These are phyloP conservation scores for Cunninghamia lanceolata DNA, from an alignment of 75 land plant species.

Conservation along the genomic window DNA sequence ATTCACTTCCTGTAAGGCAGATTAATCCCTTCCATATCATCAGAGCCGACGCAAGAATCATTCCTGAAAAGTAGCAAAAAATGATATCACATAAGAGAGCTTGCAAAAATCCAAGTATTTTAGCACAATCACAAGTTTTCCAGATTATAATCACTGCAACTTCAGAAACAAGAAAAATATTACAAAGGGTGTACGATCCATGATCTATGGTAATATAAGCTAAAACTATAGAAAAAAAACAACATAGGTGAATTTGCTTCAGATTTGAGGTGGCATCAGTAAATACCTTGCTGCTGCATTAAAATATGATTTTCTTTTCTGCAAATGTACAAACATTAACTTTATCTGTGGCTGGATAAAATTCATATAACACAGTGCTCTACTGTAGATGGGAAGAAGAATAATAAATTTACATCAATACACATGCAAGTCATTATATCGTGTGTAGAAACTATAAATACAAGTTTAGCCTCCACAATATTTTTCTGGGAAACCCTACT, in stretches of 20 bases:
- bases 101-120: not conserved
- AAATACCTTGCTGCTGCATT: not conserved
- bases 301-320: not conserved
- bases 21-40: slow-evolving; percentile 85
- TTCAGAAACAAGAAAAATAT: too few relatives aligned
- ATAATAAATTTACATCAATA: not conserved
- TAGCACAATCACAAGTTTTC: not conserved
- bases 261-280: too few relatives aligned
- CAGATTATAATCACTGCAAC: too few relatives aligned
- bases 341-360: not conserved
- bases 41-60: slow-evolving; percentile 72
- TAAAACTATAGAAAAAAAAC: too few relatives aligned
- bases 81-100: not conserved
- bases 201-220: too few relatives aligned
- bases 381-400: not conserved
- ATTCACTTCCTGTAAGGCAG: slow-evolving; percentile 70
- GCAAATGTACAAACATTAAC: not conserved
- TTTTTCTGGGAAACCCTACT: not conserved
- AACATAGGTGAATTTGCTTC: too few relatives aligned
- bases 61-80: slow-evolving; percentile 40
- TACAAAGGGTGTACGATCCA: too few relatives aligned
- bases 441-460: not conserved
- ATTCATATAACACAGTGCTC: not conserved
- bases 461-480: not conserved
- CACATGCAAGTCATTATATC: not conserved